These are phyloP conservation scores for Leishmania lainsoni DNA, from an alignment of 208 protist species.

Conservation along the genomic window DNA sequence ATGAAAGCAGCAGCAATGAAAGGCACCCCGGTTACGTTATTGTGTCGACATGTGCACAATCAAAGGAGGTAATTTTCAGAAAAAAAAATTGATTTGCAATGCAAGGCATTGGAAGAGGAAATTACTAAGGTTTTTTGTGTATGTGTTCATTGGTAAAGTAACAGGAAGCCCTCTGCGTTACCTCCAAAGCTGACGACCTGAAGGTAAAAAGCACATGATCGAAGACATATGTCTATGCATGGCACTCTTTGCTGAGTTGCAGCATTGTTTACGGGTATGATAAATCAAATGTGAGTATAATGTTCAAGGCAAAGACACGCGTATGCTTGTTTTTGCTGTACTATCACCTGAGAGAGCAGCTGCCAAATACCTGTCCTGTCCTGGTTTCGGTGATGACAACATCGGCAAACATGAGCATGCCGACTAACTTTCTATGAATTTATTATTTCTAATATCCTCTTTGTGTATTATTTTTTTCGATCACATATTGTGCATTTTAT, in stretches of 20 bases:
- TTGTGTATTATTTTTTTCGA: not conserved
- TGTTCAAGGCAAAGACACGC: not conserved
- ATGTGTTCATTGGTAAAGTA: not conserved
- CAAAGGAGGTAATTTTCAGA: not conserved
- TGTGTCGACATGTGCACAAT: not conserved
- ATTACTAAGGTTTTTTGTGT: not conserved
- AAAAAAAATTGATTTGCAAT: constrained; percentile 17
- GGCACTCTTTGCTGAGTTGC: not conserved
- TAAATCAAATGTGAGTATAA: too few species aligned
- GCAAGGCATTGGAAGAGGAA: not conserved
- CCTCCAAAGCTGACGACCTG: not conserved
- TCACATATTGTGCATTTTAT: not conserved
- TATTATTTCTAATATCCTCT: not conserved
- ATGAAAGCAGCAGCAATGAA: not conserved
- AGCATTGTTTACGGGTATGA: not conserved
- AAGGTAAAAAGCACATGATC: not conserved
- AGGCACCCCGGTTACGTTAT: not conserved
- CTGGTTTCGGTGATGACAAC: not conserved
- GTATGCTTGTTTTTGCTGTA: not conserved
- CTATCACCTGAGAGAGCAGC: not conserved
- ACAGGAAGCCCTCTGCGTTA: not conserved
- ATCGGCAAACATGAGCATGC: not conserved
- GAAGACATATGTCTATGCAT: not conserved
- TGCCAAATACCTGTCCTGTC: not conserved
- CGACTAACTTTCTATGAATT: not conserved